These are phyloP conservation scores for Sphagnum contortum DNA, from an alignment of 225 moss, liverwort and hornwort species.

Conservation along the genomic window DNA sequence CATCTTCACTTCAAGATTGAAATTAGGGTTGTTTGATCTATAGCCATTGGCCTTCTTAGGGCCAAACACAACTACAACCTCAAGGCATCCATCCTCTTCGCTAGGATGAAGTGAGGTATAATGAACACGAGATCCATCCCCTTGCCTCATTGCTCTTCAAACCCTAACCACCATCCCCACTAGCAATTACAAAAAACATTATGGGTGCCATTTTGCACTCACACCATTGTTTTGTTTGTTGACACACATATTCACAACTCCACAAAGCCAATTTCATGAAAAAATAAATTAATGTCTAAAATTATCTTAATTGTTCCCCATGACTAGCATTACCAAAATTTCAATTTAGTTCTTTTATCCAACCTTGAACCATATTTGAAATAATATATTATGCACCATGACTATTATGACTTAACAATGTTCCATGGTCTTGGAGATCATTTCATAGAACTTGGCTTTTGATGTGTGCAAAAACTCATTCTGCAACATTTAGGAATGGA, in stretches of 20 bases:
- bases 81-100: neutral
- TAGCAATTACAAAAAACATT: no score
- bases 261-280: neutral
- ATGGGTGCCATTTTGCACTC: no score
- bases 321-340: no score
- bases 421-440: neutral
- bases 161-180: no score
- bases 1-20: neutral
- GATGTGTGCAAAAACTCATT: neutral
- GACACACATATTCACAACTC: neutral
- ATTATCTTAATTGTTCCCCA: neutral
- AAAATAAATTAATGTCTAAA: neutral
- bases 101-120: no score
- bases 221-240: neutral
- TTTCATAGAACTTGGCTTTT: neutral
- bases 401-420: neutral
- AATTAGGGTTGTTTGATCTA: neutral
- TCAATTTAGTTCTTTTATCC: no score
- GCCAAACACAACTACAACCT: neutral
- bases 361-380: no score
- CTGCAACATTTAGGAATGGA: neutral
- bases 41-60: neutral
- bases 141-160: no score
- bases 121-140: no score
- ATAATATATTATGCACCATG: neutral